Evolutionary conservation across 108 stramenopile species (phyloP).

Genomic region (Epipyxis sp.): DNA sequence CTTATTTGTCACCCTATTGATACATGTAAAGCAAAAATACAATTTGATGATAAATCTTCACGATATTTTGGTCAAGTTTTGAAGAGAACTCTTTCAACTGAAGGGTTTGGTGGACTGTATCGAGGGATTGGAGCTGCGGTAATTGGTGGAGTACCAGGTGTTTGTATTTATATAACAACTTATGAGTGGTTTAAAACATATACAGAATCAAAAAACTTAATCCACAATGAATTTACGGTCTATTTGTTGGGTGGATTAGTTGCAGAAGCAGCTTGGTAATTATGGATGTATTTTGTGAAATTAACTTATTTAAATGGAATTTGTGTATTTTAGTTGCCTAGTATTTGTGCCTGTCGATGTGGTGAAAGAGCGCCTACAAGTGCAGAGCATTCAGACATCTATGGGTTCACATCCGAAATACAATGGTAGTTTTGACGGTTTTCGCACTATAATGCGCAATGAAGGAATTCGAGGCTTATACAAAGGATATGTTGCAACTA

Average conservation of each 20-base stretch:
- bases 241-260: too few relatives aligned
- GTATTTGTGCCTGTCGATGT: constrained; percentile 97
- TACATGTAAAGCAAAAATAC: constrained; percentile 60
- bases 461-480: constrained; percentile 88
- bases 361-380: constrained; percentile 92
- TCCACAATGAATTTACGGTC: not conserved
- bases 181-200: constrained; percentile 79
- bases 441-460: constrained; percentile 60
- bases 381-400: constrained; percentile 53
- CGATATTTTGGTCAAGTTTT: constrained; percentile 29
- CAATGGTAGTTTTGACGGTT: constrained; percentile 70
- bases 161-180: constrained; percentile 78
- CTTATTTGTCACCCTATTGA: constrained; percentile 62
- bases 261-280: not conserved
- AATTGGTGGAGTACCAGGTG: constrained; percentile 86
- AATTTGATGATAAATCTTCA: constrained; percentile 39
- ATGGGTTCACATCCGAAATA: constrained; percentile 54
- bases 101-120: constrained; percentile 85
- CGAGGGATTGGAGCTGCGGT: constrained; percentile 83
- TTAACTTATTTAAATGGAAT: not conserved
- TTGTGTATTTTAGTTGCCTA: constrained; percentile 80
- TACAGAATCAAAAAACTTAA: not conserved
- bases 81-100: constrained; percentile 36
- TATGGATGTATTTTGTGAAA: not conserved
- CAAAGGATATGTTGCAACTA: constrained; percentile 75